Conservation (phyloP, 2,329 filamentous ascomycete species). For the Zymoseptoria brevis region DNA sequence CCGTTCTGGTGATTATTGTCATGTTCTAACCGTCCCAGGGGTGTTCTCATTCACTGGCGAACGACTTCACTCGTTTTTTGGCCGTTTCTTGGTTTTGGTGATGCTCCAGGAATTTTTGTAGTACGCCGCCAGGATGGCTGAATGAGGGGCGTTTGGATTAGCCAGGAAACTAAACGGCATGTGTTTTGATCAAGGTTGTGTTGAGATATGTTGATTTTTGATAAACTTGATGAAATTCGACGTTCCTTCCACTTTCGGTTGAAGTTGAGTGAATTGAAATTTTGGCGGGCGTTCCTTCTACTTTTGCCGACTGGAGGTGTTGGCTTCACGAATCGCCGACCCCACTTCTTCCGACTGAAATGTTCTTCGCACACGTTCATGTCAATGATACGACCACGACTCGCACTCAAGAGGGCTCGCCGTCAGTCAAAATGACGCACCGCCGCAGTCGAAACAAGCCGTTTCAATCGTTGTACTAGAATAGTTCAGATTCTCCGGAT, state of each 20-base stretch:
- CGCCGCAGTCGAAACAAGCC: too few relatives aligned
- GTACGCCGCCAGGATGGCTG: neutral
- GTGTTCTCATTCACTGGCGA: constrained; percentile 5
- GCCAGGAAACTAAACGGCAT: neutral
- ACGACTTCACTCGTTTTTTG: neutral
- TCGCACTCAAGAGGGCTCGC: too few relatives aligned
- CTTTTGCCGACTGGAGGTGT: neutral
- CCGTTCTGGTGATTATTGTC: too few relatives aligned
- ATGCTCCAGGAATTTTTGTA: too few relatives aligned
- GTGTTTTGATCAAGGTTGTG: neutral
- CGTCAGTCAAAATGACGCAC: too few relatives aligned
- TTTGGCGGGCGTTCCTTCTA: neutral
- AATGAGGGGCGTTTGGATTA: neutral
- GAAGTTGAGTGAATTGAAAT: neutral
- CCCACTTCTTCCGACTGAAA: too few relatives aligned
- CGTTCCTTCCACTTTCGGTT: neutral
- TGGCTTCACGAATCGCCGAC: neutral
- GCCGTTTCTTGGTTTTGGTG: neutral
- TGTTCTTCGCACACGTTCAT: too few relatives aligned
- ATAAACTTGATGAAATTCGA: neutral
- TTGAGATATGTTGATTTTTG: neutral
- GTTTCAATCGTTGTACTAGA: too few relatives aligned
- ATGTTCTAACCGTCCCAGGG: neutral
- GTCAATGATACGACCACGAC: too few relatives aligned
- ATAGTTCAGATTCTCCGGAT: too few relatives aligned